Evolutionary conservation across 2,329 filamentous ascomycete species (phyloP), one percentile per base, ranked within the genome.

Genomic region (Xylaria sp.): DNA sequence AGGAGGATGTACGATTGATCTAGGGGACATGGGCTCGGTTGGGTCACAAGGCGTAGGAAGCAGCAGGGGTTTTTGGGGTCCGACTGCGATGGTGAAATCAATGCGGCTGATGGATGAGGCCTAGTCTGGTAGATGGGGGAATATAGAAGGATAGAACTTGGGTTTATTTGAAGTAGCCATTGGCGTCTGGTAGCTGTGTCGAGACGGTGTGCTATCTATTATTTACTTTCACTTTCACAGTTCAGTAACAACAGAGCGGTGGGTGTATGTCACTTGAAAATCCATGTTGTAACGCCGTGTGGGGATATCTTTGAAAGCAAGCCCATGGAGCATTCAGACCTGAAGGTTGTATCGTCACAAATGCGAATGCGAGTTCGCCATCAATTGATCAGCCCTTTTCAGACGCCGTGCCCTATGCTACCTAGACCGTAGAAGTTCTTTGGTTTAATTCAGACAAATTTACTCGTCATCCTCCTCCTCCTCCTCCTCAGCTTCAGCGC

Each of bases 401-500:
- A 72, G 70, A 74, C 72, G 71, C 72, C 72, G 68, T 72, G 62
- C 70, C 71, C 70, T 69, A 72, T 73, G 71, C 70, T 72, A 71
- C 69, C 70, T 68, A 68, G 59, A 67, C 70, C 68, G 56, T 63
- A 65, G 61, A 63, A 67, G 58, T 68, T 65, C 64, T 65, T 61
- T 58, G 5, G 40, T 60, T 52, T 49, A 37, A 48, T 48, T 48
- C 27, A 41, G 43, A 65, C 43, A 48, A 40, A 73, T 83, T 83
- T 88, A 88, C 81, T 89, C 87, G 70, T 88, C 86, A 75, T 65
- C 62, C 62, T 87, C 85, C 74, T 87, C 85, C 62, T 88, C 87
- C 77, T 88, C 87, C 77, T 90, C 87, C 65, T 90, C 88, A 66
- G 85, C 87, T 83, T 90, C 88, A 73, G 87, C 85, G 60, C 87